Percentiles rank a stretch among this genome's conserved stretches.
Evolutionary conservation across 108 stramenopile genomes (phyloP).

Genomic region (Bacterosira constricta): DNA sequence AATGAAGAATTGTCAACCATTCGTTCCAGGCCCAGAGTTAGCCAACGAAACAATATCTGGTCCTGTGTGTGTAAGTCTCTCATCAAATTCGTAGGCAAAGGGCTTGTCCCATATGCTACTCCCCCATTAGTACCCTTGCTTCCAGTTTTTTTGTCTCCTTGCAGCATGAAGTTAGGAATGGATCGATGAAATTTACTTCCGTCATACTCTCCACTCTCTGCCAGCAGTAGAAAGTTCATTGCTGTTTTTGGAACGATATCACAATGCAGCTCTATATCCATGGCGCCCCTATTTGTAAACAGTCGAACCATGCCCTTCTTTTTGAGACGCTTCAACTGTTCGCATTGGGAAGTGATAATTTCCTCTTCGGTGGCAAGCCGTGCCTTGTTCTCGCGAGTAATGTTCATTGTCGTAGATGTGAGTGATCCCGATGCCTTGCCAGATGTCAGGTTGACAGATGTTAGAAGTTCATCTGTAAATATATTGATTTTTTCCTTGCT

Average conservation of each 20-base stretch:
- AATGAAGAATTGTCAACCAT: conserved; percentile 95
- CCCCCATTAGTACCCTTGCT: conserved; percentile 30
- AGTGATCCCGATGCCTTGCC: conserved; percentile 76
- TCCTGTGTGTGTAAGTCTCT: conserved; percentile 72
- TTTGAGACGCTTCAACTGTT: conserved; percentile 61
- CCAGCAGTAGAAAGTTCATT: conserved; percentile 92
- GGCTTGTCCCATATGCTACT: conserved; percentile 76
- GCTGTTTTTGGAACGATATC: conserved; percentile 91
- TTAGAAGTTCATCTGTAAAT: conserved; percentile 64
- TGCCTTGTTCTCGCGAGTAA: conserved; percentile 53
- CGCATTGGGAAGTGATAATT: conserved; percentile 79
- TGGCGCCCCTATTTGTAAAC: conserved; percentile 79
- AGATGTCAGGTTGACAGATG: conserved; percentile 67
- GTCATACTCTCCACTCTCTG: conserved; percentile 82
- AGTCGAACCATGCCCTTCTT: conserved; percentile 93
- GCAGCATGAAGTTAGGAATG: conserved; percentile 93
- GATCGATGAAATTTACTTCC: conserved; percentile 91
- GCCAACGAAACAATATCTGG: conserved; percentile 93
- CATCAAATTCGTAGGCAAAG: conserved; percentile 95
- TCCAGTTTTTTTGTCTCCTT: conserved; percentile 86
- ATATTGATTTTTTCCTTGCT: conserved; percentile 48
- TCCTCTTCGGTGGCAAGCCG: conserved; percentile 90
- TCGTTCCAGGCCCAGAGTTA: conserved; percentile 92
- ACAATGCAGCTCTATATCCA: conserved; percentile 92
- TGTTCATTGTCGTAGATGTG: conserved; percentile 68